A percentile compares a stretch with the other conserved stretches of the same genome.
Evolutionary conservation across 23 red algal species (phyloP).

Genomic region (Gracilaria gracilis): DNA sequence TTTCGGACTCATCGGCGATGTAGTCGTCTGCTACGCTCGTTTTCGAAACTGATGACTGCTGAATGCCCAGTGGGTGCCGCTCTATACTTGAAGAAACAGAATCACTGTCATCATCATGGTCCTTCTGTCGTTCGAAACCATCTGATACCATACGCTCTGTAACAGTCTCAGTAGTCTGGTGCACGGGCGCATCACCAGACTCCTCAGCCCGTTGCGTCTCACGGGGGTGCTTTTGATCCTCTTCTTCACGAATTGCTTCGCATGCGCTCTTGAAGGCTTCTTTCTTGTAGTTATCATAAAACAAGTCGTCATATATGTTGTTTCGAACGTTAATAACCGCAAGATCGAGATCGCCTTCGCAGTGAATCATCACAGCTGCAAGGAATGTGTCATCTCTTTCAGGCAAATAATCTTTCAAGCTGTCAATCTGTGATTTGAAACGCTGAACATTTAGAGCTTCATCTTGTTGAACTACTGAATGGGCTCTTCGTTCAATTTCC

Average conservation of each 20-base stretch:
- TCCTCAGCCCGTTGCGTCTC: background rate
- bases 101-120: background rate
- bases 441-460: slow-evolving; percentile 25
- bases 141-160: background rate
- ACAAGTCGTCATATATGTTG: slow-evolving; percentile 42
- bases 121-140: background rate
- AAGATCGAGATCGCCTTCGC: slow-evolving; percentile 50
- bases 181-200: background rate
- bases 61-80: background rate
- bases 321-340: slow-evolving; percentile 43
- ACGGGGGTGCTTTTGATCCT: background rate
- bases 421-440: slow-evolving; percentile 26
- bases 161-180: background rate
- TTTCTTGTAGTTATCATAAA: slow-evolving; percentile 41
- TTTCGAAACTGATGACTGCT: background rate
- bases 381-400: slow-evolving; percentile 40
- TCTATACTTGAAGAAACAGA: background rate
- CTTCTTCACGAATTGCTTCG: slow-evolving; percentile 8
- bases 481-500: slow-evolving; percentile 46
- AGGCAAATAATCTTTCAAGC: slow-evolving; percentile 45
- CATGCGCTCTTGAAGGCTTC: slow-evolving; percentile 20
- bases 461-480: slow-evolving; percentile 18
- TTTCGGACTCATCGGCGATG: background rate
- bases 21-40: background rate
- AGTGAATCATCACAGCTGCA: slow-evolving; percentile 56